A percentile compares a stretch with the other conserved stretches of the same genome.
These are phyloP conservation scores for Globisporangium acanthophoron DNA, from an alignment of 352 stramenopile genomes.

Conservation along the genomic window DNA sequence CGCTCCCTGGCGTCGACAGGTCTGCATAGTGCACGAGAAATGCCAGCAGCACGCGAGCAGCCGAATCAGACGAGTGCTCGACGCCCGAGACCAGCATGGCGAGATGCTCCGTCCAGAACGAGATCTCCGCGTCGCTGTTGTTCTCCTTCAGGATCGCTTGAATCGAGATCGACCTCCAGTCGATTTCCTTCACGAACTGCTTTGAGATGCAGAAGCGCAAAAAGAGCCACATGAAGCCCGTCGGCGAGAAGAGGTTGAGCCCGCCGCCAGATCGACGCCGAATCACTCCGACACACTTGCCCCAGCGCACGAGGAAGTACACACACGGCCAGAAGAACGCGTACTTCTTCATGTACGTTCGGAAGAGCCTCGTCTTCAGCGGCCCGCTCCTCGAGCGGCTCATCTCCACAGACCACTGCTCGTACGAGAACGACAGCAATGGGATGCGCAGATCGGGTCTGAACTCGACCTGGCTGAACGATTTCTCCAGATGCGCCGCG, in stretches of 20 bases:
- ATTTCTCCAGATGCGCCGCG: conserved; percentile 21
- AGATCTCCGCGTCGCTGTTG: conserved; percentile 48
- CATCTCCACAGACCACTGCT: conserved; percentile 66
- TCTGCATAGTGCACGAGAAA: conserved; percentile 61
- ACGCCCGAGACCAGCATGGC: conserved; percentile 26
- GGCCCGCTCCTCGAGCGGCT: conserved; percentile 51
- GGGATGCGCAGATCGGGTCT: conserved; percentile 52
- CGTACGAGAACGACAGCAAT: conserved; percentile 54
- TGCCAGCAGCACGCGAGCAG: conserved; percentile 43
- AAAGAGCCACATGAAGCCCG: conserved; percentile 75
- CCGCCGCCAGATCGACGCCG: conserved; percentile 44
- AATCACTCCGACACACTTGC: conserved; percentile 63
- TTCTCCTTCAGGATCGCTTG: conserved; percentile 30
- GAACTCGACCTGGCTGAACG: conserved; percentile 28
- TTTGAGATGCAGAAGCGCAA: conserved; percentile 53
- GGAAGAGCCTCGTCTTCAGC: conserved; percentile 65
- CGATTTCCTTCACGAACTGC: conserved; percentile 38
- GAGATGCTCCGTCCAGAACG: conserved; percentile 59
- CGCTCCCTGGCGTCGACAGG: conserved; percentile 30
- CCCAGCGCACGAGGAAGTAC: conserved; percentile 72
- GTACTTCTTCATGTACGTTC: conserved; percentile 59
- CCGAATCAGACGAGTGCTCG: conserved; percentile 19
- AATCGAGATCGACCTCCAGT: conserved; percentile 26
- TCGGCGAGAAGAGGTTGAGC: conserved; percentile 49
- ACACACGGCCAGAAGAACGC: conserved; percentile 72